These are phyloP conservation scores for Daldinia sp. DNA, from an alignment of 2,329 filamentous ascomycete genomes.

Conservation along the genomic window DNA sequence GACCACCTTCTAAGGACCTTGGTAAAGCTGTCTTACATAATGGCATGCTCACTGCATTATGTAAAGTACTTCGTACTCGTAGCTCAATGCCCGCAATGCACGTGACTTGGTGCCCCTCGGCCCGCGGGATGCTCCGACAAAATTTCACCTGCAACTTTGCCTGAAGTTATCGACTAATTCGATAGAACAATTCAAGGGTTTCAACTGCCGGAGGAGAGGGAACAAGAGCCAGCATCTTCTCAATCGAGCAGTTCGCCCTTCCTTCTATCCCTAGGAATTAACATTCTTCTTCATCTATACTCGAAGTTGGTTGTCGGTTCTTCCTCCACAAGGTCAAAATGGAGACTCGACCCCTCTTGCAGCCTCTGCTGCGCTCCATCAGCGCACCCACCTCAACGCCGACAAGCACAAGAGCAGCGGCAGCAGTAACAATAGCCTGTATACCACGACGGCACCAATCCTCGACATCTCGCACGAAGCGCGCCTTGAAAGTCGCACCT, in stretches of 20 bases:
- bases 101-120: slow-evolving; percentile 28
- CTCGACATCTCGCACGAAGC: slow-evolving; percentile 66
- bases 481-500: slow-evolving; percentile 69
- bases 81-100: slow-evolving; percentile 1
- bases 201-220: slow-evolving; percentile 23
- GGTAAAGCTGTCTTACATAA: not conserved
- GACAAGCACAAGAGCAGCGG: slow-evolving; percentile 16
- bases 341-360: slow-evolving; percentile 47
- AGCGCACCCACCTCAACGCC: slow-evolving; percentile 27
- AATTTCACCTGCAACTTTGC: slow-evolving; percentile 17
- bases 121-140: slow-evolving; percentile 35
- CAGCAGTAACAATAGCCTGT: slow-evolving; percentile 43
- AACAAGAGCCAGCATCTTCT: slow-evolving; percentile 8
- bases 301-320: not conserved
- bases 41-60: not conserved
- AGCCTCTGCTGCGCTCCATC: slow-evolving; percentile 43
- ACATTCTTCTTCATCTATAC: not conserved
- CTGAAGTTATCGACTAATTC: slow-evolving; percentile 9
- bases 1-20: not conserved
- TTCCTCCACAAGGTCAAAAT: slow-evolving; percentile 31
- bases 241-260: not conserved
- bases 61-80: not conserved
- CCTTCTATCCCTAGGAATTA: not conserved
- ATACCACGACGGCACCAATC: slow-evolving; percentile 61
- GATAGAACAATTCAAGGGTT: slow-evolving; percentile 14